Percentiles rank a stretch among this genome's conserved stretches.
Evolutionary conservation across 495 filamentous ascomycete species (phyloP).

Genomic region (Penicillium waksmanii): DNA sequence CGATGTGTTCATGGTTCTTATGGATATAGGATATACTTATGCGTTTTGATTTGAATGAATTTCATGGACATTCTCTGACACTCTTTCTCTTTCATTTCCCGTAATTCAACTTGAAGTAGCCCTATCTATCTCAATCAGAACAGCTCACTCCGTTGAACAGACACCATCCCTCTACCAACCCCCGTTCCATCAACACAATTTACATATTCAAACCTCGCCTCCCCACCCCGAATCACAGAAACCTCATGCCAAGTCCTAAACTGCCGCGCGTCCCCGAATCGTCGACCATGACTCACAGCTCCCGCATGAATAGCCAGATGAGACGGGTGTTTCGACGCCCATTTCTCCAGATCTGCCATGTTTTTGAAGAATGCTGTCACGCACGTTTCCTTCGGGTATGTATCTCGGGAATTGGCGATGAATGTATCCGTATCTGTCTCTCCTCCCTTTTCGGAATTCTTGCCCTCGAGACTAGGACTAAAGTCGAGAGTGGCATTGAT

Average conservation of each 20-base stretch:
- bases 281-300: constrained; percentile 22
- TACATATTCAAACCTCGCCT: constrained; percentile 29
- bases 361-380: constrained; percentile 27
- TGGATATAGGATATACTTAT: constrained; percentile 23
- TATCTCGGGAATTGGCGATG: neutral
- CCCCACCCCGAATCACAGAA: constrained; percentile 21
- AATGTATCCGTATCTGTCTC: neutral
- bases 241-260: constrained; percentile 33
- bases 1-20: neutral
- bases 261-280: constrained; percentile 21
- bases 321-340: constrained; percentile 25
- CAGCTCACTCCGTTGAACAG: neutral
- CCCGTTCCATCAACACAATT: constrained; percentile 25
- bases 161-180: neutral
- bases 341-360: constrained; percentile 21
- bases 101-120: too few species aligned
- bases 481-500: neutral
- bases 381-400: constrained; percentile 21
- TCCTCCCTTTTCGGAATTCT: neutral
- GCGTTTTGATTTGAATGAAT: constrained; percentile 13
- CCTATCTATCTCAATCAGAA: too few species aligned
- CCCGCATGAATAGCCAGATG: constrained; percentile 28
- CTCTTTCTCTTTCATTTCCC: too few species aligned
- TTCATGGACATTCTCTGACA: neutral
- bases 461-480: neutral